These are phyloP conservation scores for Monilinia fructigena DNA, from an alignment of 2,329 filamentous ascomycete genomes.

Conservation along the genomic window DNA sequence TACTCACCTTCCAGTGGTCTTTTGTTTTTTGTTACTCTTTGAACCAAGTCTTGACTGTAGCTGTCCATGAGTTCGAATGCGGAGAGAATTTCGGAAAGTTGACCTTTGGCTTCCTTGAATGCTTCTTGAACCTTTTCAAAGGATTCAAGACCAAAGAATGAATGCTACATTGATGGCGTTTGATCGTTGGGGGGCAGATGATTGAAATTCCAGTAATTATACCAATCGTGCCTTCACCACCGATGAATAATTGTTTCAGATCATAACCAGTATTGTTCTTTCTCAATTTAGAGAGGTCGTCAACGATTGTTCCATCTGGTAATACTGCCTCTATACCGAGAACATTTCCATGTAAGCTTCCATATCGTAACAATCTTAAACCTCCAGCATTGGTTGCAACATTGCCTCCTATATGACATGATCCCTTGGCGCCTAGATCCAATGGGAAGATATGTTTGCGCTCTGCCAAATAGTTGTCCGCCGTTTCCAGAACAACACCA, in stretches of 20 bases:
- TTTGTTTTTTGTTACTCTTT: conserved; percentile 70
- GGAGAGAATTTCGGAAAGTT: conserved; percentile 91
- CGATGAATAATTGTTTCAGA: conserved; percentile 94
- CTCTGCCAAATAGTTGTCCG: conserved; percentile 81
- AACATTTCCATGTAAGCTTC: conserved; percentile 89
- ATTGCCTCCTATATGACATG: conserved; percentile 94
- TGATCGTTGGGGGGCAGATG: conserved; percentile 78
- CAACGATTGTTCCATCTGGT: conserved; percentile 86
- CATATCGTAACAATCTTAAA: conserved; percentile 84
- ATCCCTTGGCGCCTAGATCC: conserved; percentile 96
- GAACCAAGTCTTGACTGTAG: conserved; percentile 74
- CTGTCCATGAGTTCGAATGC: conserved; percentile 98
- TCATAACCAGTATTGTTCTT: conserved; percentile 99
- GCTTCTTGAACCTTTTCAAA: conserved; percentile 86
- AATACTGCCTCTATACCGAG: conserved; percentile 91
- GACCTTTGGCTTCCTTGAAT: conserved; percentile 83
- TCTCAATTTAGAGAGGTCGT: conserved; percentile 81
- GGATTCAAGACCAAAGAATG: conserved; percentile 83
- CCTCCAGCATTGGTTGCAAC: conserved; percentile 95
- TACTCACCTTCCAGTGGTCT: conserved; percentile 78
- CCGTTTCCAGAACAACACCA: conserved; percentile 85
- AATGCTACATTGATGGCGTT: conserved; percentile 92
- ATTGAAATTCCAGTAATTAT: conserved; percentile 90
- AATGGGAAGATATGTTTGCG: conserved; percentile 88
- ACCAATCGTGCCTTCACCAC: conserved; percentile 90